phyloP scores from a whole-genome alignment of 768 basidiomycete species.

The Coprinopsis sp. region DNA sequence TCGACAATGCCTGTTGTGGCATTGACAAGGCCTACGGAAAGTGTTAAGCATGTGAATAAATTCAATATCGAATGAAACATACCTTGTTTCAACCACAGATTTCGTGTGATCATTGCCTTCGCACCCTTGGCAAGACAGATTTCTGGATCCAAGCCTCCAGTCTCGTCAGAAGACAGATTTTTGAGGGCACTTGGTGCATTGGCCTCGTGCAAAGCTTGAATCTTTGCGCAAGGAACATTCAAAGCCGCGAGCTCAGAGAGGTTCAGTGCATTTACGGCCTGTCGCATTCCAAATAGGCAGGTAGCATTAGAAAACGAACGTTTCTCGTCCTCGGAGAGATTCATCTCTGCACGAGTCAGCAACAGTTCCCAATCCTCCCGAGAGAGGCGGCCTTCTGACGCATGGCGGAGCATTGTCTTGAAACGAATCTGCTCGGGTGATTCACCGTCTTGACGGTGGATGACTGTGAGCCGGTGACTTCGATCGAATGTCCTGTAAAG shows the following conservation, averaged over 20 bases:
- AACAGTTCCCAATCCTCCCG: no score
- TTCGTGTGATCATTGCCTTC: slow-evolving; percentile 19
- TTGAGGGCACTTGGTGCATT: slow-evolving; percentile 10
- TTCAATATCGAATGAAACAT: slow-evolving; percentile 1
- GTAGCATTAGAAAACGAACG: background rate
- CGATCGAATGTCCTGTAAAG: background rate
- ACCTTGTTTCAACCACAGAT: slow-evolving; percentile 20
- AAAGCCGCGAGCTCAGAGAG: slow-evolving; percentile 1
- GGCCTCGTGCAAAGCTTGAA: slow-evolving; percentile 16
- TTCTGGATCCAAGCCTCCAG: slow-evolving; percentile 18
- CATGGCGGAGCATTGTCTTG: no score
- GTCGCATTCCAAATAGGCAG: background rate
- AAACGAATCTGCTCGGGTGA: no score
- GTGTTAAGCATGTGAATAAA: background rate
- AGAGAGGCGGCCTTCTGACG: no score
- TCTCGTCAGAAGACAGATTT: slow-evolving; percentile 19
- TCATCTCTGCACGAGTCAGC: no score
- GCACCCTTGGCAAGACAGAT: slow-evolving; percentile 18
- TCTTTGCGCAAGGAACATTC: slow-evolving; percentile 6
- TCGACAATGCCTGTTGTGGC: slow-evolving; percentile 6
- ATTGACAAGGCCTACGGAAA: slow-evolving; percentile 9
- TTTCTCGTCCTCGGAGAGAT: no score
- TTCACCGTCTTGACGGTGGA: no score
- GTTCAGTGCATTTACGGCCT: slow-evolving; percentile 3
- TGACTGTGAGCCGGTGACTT: no score